Conservation (phyloP, 768 basidiomycete species). For the Amylocystis lapponica region DNA sequence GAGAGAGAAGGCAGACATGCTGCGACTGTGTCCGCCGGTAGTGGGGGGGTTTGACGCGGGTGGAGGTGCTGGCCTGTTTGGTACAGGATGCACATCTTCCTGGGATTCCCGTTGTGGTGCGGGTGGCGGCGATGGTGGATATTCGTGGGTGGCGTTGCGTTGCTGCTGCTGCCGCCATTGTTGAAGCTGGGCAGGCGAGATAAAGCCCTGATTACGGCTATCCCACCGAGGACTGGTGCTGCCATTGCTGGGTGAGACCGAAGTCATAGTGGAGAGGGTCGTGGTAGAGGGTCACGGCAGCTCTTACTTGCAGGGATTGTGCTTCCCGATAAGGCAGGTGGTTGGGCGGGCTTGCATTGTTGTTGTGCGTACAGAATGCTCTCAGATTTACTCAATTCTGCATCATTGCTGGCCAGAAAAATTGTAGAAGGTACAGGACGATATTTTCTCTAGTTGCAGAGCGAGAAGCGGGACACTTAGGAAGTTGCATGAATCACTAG, state of each 20-base stretch:
- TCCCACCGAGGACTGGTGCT: constrained; percentile 31
- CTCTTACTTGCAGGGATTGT: too few relatives aligned
- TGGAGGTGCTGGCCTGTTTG: constrained; percentile 1
- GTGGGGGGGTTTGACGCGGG: constrained; percentile 6
- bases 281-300: background rate
- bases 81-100: constrained; percentile 4
- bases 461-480: too few relatives aligned
- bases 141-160: constrained; percentile 18
- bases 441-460: too few relatives aligned
- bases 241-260: background rate
- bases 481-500: too few relatives aligned
- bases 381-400: too few relatives aligned
- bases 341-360: too few relatives aligned
- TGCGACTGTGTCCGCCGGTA: constrained; percentile 10
- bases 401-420: too few relatives aligned
- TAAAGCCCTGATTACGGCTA: constrained; percentile 29
- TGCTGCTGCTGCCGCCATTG: constrained; percentile 25
- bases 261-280: constrained; percentile 3
- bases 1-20: constrained; percentile 11
- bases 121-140: constrained; percentile 13
- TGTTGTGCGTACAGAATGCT: too few relatives aligned
- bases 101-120: constrained; percentile 2
- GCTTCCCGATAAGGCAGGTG: too few relatives aligned
- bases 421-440: too few relatives aligned
- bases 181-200: constrained; percentile 31